phyloP scores from a whole-genome alignment of 768 basidiomycete species.

The Amylocystis lapponica region DNA sequence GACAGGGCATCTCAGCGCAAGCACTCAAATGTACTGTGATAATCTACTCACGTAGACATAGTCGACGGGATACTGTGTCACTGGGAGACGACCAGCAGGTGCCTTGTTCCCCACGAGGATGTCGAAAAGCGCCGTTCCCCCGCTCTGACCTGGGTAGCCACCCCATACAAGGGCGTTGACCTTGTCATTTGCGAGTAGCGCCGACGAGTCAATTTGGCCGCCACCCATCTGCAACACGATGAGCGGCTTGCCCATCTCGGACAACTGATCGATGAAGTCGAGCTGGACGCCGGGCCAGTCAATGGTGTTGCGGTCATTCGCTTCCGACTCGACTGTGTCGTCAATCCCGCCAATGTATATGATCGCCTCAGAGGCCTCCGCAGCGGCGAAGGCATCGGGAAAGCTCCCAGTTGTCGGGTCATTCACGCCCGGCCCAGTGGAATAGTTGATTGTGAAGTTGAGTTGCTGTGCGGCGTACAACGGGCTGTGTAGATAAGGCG shows the following conservation, averaged over 20 bases:
- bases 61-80: constrained; percentile 47
- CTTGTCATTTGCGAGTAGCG: constrained; percentile 28
- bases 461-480: constrained; percentile 41
- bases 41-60: too few species aligned
- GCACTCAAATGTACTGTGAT: too few species aligned
- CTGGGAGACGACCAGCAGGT: constrained; percentile 49
- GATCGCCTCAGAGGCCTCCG: constrained; percentile 41
- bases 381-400: constrained; percentile 45
- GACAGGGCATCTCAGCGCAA: too few species aligned
- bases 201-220: constrained; percentile 47
- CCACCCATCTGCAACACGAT: constrained; percentile 52
- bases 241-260: constrained; percentile 43
- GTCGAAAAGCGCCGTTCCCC: constrained; percentile 48
- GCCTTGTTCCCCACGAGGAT: constrained; percentile 45
- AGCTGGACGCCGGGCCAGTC: constrained; percentile 54
- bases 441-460: constrained; percentile 41
- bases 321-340: constrained; percentile 42
- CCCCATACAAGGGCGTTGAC: constrained; percentile 52
- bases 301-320: constrained; percentile 40
- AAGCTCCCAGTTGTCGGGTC: constrained; percentile 31
- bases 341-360: constrained; percentile 54
- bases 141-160: constrained; percentile 53
- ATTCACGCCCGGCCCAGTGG: constrained; percentile 36
- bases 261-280: constrained; percentile 39
- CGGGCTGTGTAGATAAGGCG: constrained; percentile 52